Base-by-base conservation (phyloP, 2,329 filamentous ascomycete species). In the Cladosporium velox region DNA sequence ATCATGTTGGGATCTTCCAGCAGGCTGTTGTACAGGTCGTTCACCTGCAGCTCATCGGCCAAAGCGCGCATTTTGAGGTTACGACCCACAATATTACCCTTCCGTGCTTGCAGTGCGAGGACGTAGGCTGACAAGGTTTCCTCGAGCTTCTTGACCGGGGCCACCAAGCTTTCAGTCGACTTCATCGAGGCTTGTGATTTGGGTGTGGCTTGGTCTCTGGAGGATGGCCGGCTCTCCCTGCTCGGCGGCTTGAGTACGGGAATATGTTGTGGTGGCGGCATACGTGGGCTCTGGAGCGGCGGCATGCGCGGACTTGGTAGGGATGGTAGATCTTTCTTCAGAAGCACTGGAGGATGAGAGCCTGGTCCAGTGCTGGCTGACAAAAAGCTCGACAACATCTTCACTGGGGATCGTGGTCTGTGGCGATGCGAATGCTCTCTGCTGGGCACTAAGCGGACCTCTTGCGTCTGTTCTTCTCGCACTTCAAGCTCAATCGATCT, bases 1-100 rank as follows among this genome's bases (percentile, higher is more conserved):
- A 91, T 85, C 73, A 92, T 92, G 62, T 87, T 90, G 0, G 93
- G 91, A 69, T 90, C 90, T 76, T 97, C 93, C 21, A 96, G 88
- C 15, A 97, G 84, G 38, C 88, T 86, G 75, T 97, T 97, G 79
- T 97, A 97, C 1, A 97, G 82, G 71, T 96, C 92, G 73, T 97
- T 97, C 70, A 97, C 90, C 1, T 87, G 83, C 7, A 94, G 84
- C 73, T 93, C 91, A 74, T 97, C 91, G 2, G 89, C 91, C 32
- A 81, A 79, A 12, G 84, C 82, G 66, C 93, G 86, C 70, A 87
- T 89, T 59, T 93, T 86, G 35, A 97, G 82, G 30, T 87, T 88
- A 35, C 90, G 88, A 21, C 91, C 93, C 21, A 96, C 86, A 66
- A 97, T 91, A 72, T 93, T 92, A 35, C 93, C 93, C 76, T 94